phyloP scores from a whole-genome alignment of 1,139 yeast genomes.

The Yamadazyma dushanensis region DNA sequence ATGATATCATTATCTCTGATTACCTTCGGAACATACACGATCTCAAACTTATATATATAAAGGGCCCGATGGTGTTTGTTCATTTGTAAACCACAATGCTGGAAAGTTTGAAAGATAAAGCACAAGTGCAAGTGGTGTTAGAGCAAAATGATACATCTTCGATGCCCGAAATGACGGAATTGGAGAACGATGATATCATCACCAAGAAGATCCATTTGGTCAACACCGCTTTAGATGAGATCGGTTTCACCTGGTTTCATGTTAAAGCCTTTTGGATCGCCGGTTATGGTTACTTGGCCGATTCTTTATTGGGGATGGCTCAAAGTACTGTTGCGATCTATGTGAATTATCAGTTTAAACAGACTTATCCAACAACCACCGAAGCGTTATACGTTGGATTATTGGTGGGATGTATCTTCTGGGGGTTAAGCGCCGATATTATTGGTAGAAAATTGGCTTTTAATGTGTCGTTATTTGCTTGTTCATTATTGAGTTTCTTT shows the following conservation, averaged over 20 bases:
- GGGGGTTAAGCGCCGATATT: conserved; percentile 55
- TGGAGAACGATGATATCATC: conserved; percentile 30
- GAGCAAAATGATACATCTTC: no score
- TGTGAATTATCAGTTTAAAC: conserved; percentile 28
- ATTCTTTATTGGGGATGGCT: conserved; percentile 25
- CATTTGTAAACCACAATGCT: no score
- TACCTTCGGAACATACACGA: no score
- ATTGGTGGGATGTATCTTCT: conserved; percentile 51
- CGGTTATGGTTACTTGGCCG: conserved; percentile 25
- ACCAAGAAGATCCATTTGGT: conserved; percentile 37
- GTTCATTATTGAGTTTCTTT: conserved; percentile 24
- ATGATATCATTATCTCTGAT: no score
- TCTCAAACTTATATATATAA: no score
- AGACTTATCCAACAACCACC: conserved; percentile 19
- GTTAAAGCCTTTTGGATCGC: conserved; percentile 30
- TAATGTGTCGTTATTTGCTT: conserved; percentile 34
- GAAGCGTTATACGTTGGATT: conserved; percentile 36
- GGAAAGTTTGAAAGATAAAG: not conserved
- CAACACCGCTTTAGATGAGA: conserved; percentile 51
- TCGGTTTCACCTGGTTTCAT: conserved; percentile 53
- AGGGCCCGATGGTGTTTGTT: no score
- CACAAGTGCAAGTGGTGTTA: not conserved
- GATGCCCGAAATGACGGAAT: conserved; percentile 18
- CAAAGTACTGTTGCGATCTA: conserved; percentile 44
- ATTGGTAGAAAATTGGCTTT: conserved; percentile 55